Evolutionary conservation across 441 rosid species (phyloP).

Genomic region (Adansonia rubrostipa): DNA sequence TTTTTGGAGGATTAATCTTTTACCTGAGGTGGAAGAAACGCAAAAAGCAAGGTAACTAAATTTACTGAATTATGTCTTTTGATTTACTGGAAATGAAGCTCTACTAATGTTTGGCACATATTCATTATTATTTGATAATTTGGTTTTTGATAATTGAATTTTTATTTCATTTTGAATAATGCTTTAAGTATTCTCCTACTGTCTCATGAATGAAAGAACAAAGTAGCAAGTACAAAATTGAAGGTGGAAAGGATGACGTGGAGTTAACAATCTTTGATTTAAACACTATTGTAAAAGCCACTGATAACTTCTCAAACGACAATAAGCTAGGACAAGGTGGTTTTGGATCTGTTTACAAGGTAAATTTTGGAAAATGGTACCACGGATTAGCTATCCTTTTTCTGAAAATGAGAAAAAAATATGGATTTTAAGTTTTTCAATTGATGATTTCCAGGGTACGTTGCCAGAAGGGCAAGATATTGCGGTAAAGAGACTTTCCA

Average conservation of each 20-base stretch:
- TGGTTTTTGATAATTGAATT: background rate
- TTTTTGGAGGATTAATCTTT: constrained; percentile 6
- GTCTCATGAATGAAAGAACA: background rate
- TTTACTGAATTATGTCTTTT: background rate
- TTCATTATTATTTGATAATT: background rate
- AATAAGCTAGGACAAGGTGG: constrained; percentile 39
- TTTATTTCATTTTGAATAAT: background rate
- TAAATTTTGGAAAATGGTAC: constrained; percentile 2
- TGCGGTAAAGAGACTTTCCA: constrained; percentile 32
- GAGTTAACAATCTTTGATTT: constrained; percentile 24
- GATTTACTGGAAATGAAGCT: background rate
- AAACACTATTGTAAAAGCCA: constrained; percentile 12
- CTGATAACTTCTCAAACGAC: constrained; percentile 23
- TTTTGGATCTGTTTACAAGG: constrained; percentile 41
- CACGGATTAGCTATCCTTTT: background rate
- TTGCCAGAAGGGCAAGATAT: constrained; percentile 26
- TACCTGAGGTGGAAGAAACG: constrained; percentile 15
- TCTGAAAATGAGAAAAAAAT: background rate
- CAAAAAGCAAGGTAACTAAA: constrained; percentile 5
- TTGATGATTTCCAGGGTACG: constrained; percentile 16
- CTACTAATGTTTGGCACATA: background rate
- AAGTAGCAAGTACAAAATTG: background rate
- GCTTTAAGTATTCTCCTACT: background rate
- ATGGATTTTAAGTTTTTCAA: background rate
- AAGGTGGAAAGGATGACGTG: constrained; percentile 17